Evolutionary conservation across 768 basidiomycete species (phyloP), one percentile per base, ranked within the genome.

Genomic region (Mycena sanguinolenta): DNA sequence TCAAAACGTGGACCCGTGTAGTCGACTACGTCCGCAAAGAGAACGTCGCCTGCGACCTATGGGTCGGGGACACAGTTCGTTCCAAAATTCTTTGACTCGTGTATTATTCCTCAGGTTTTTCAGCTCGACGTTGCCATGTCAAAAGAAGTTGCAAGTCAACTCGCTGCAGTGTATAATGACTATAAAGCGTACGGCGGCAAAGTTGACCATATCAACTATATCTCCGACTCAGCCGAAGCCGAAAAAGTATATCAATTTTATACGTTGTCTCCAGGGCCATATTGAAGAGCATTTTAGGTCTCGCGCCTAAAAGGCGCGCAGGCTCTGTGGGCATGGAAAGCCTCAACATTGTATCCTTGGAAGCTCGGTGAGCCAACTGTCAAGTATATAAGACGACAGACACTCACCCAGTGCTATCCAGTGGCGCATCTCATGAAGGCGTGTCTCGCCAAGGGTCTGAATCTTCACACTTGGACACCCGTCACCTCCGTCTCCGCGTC

Each of bases 401-500:
- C 12, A 58, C 16, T 25, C 10, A n/a, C 2, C 25, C 27, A 16
- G 4, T 1, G 2, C 42, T 19, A 38, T 61, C 32, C 28, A 65
- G 71, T 68, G 14, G 69, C 72, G 2, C 72, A 73, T 53, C 10
- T 71, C 36, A 59, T 67, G 17, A 63, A 55, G 3, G 21, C 32
- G 38, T 61, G n/a, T 38, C 34, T 69, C 49, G 17, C 55, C 70
- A 66, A 75, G 52, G 79, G 79, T 30, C 79, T 88, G 52, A 77
- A 80, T 30, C 78, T 88, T 8, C 84, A 84, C 70, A 87, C 87
- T 12, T 80, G 81, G 54, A 82, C 86, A 7, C 82, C 84, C 2
- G 88, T 82, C 57, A 77, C 68, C 0, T 77, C 81, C 21, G 80
- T 87, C 67, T 77, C 73, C 3, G 75, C 70, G 60, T 77, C 79